phyloP scores from a whole-genome alignment of 768 basidiomycete species.

The Suillus americanus region DNA sequence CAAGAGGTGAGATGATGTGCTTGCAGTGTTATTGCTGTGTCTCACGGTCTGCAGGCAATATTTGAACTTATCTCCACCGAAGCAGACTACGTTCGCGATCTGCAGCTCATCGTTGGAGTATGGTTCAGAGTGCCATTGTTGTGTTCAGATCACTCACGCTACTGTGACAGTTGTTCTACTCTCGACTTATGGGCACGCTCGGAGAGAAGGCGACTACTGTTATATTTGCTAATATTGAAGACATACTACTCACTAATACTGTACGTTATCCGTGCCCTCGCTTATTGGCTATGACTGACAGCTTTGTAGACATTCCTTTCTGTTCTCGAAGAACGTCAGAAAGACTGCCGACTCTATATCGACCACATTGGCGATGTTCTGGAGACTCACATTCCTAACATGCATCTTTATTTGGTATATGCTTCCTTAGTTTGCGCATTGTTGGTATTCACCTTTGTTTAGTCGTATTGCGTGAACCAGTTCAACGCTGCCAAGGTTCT shows the following conservation, averaged over 20 bases:
- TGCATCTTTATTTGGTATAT: slow-evolving; percentile 78
- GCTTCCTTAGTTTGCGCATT: background rate
- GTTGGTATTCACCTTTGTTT: background rate
- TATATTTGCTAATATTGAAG: slow-evolving; percentile 93
- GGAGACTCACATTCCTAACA: slow-evolving; percentile 67
- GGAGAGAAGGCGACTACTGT: slow-evolving; percentile 75
- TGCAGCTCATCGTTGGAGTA: slow-evolving; percentile 92
- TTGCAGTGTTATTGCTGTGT: background rate
- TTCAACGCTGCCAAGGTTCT: slow-evolving; percentile 72
- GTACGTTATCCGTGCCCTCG: slow-evolving; percentile 33
- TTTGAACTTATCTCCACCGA: slow-evolving; percentile 96
- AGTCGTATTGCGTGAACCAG: slow-evolving; percentile 94
- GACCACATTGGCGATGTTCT: slow-evolving; percentile 88
- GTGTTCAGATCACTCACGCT: slow-evolving; percentile 3
- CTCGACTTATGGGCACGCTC: slow-evolving; percentile 68
- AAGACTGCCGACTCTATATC: slow-evolving; percentile 87
- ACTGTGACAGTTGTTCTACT: slow-evolving; percentile 73
- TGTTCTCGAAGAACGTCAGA: slow-evolving; percentile 88
- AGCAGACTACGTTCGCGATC: slow-evolving; percentile 82
- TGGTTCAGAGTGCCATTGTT: slow-evolving; percentile 13
- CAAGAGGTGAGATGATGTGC: slow-evolving; percentile 64
- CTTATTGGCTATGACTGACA: slow-evolving; percentile 3
- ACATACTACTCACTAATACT: slow-evolving; percentile 86
- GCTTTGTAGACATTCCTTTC: slow-evolving; percentile 70
- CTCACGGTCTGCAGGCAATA: slow-evolving; percentile 57